Conservation (phyloP, 371 early-diverging fungal species). For the Mucor circinelloides region DNA sequence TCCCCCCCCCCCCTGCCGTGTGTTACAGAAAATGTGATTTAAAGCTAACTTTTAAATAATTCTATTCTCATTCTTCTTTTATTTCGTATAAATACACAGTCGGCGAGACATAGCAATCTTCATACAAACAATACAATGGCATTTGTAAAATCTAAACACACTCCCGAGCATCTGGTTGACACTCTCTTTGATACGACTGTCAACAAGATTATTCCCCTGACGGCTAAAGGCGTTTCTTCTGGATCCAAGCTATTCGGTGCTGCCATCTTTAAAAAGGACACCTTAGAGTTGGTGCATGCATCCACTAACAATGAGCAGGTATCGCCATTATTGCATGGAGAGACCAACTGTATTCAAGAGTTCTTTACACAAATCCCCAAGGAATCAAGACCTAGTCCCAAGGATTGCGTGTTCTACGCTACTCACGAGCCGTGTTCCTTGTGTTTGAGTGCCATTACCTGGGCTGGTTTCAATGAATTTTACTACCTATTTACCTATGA, state of each 20-base stretch:
- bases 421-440: constrained; percentile 21
- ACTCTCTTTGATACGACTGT: constrained; percentile 5
- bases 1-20: neutral
- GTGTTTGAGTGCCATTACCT: constrained; percentile 18
- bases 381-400: constrained; percentile 17
- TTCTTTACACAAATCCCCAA: constrained; percentile 20
- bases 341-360: constrained; percentile 18
- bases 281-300: constrained; percentile 11
- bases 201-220: neutral
- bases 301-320: constrained; percentile 15
- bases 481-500: constrained; percentile 17
- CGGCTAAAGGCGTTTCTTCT: neutral
- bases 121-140: neutral
- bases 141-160: constrained; percentile 16
- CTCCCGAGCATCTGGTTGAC: constrained; percentile 1
- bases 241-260: neutral
- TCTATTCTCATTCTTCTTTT: neutral
- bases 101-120: neutral
- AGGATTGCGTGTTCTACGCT: constrained; percentile 18
- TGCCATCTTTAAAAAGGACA: constrained; percentile 6
- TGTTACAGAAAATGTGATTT: neutral
- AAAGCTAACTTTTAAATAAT: neutral
- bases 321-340: constrained; percentile 11
- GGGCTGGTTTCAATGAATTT: constrained; percentile 20
- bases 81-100: neutral